Evolutionary conservation across 371 early-diverging fungal genomes (phyloP).

Genomic region (Syncephalastrum sp.): DNA sequence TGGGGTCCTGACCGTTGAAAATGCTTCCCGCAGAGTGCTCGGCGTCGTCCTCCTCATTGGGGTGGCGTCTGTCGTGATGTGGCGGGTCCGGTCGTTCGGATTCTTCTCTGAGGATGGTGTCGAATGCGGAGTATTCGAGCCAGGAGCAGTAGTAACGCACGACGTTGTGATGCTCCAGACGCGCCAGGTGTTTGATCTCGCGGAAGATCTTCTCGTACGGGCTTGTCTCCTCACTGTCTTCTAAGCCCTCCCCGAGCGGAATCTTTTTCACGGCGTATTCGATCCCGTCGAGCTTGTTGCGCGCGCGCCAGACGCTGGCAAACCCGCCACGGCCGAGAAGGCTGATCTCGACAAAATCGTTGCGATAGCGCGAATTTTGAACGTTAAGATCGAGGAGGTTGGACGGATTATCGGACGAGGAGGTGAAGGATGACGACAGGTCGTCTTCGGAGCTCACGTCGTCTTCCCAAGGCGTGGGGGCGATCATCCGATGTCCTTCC

Average conservation of each 20-base stretch:
- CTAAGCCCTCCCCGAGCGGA: slow-evolving; percentile 46
- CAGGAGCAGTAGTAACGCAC: slow-evolving; percentile 93
- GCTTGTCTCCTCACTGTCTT: slow-evolving; percentile 34
- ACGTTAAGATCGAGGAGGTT: slow-evolving; percentile 39
- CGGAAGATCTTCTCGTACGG: slow-evolving; percentile 80
- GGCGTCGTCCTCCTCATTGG: slow-evolving; percentile 8
- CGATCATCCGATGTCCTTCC: slow-evolving; percentile 12
- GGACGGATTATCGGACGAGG: neutral
- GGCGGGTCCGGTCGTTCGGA: neutral
- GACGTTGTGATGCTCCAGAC: slow-evolving; percentile 87
- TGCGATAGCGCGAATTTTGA: slow-evolving; percentile 74
- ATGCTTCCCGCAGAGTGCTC: slow-evolving; percentile 6
- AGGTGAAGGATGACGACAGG: neutral
- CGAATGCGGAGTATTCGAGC: slow-evolving; percentile 67
- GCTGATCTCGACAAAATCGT: slow-evolving; percentile 81
- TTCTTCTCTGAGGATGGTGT: slow-evolving; percentile 16
- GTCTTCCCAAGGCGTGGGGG: slow-evolving; percentile 5
- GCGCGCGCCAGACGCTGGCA: slow-evolving; percentile 81
- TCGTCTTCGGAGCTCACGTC: slow-evolving; percentile 5
- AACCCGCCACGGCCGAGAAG: slow-evolving; percentile 93
- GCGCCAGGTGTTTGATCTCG: slow-evolving; percentile 89
- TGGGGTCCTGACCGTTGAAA: slow-evolving; percentile 18
- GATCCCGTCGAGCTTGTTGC: slow-evolving; percentile 79
- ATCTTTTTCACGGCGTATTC: slow-evolving; percentile 92
- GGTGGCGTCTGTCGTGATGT: neutral